phyloP scores from a whole-genome alignment of 768 basidiomycete genomes.

The Dictyophora rubrovolvata region DNA sequence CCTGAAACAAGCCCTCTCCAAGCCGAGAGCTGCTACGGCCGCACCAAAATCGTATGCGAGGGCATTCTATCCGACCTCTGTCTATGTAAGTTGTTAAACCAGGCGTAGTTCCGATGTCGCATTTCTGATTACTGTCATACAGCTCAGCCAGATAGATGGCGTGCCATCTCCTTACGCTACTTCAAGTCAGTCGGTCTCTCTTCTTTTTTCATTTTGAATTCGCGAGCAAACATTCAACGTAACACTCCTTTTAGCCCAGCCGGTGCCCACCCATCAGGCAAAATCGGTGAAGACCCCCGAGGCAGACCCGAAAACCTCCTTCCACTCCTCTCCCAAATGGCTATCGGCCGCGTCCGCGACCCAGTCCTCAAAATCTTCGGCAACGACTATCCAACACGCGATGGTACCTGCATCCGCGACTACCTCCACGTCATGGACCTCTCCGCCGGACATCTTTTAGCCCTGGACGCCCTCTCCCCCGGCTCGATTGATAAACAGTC shows the following conservation, averaged over 20 bases:
- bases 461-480: constrained; percentile 69
- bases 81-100: constrained; percentile 40
- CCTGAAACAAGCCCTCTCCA: constrained; percentile 81
- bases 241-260: constrained; percentile 65
- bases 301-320: constrained; percentile 93
- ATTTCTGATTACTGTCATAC: constrained; percentile 2
- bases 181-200: constrained; percentile 76
- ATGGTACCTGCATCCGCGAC: constrained; percentile 97
- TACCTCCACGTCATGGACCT: constrained; percentile 91
- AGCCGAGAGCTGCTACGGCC: constrained; percentile 90
- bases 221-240: constrained; percentile 1
- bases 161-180: constrained; percentile 82
- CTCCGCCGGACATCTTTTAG: constrained; percentile 86
- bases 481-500: constrained; percentile 27
- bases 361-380: constrained; percentile 72
- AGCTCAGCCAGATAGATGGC: constrained; percentile 68
- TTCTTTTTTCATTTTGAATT: not conserved
- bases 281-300: constrained; percentile 92
- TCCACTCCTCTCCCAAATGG: constrained; percentile 90
- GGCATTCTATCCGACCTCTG: constrained; percentile 83
- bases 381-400: constrained; percentile 94
- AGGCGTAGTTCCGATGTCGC: too few species aligned
- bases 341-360: constrained; percentile 75
- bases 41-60: constrained; percentile 94
- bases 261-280: constrained; percentile 94